Evolutionary conservation across 2,329 filamentous ascomycete species (phyloP), one percentile per base, ranked within the genome.

Genomic region (Elsinoe australis): DNA sequence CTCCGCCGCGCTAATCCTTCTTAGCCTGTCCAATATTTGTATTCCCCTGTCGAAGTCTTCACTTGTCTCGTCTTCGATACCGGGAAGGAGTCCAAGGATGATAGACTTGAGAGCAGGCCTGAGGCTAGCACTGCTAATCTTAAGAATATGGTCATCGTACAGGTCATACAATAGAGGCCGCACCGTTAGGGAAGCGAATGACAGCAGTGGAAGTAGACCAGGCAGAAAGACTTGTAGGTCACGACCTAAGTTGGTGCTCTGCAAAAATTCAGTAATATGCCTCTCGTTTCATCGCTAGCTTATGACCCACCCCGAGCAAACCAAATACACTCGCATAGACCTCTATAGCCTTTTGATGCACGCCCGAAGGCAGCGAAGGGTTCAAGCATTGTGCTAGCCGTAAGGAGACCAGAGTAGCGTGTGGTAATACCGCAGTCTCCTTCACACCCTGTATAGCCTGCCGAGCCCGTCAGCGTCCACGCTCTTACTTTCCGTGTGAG

Each of bases 281-380:
- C 5, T 35, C 7, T n/a, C 5, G 5, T 4, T 35, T 17, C 17
- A 10, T 29, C 19, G 17, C 14, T 21, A 44, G 12, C 7, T 7
- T 29, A 6, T 29, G 12, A 12, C 71, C 56, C 68, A 78, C 81
- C 49, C 87, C 86, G 58, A 98, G 87, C 54, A 87, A 76, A 15
- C 82, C 79, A 62, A 98, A 98, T 55, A 96, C 81, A 61, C 87
- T 87, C 38, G 75, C 80, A 65, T 98, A 98, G 33, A 96, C 86
- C 66, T 98, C 92, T 49, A 98, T 76, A 1, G 92, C 82, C 65
- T 96, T 98, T 66, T 98, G 94, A 67, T 98, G 92, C 14, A 98
- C 94, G 21, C 92, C 92, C 0, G 92, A 95, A 10, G 92, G 92
- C 45, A 98, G 72, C 15, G 86, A 82, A 29, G 92, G 89, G 63